phyloP scores from a whole-genome alignment of 2,329 filamentous ascomycete species.

The Magnaporthiopsis poae region DNA sequence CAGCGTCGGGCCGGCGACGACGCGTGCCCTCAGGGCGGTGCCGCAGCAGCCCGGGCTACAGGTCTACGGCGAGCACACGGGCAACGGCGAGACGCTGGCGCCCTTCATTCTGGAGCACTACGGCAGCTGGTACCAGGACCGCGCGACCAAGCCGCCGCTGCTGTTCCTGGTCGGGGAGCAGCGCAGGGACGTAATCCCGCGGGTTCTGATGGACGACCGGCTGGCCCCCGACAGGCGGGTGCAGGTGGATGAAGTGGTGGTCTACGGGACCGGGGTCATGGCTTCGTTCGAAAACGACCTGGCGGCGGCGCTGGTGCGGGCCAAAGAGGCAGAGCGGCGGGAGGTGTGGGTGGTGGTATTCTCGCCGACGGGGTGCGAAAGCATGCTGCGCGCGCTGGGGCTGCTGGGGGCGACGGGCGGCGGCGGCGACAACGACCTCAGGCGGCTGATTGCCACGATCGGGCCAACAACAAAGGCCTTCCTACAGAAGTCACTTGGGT shows the following conservation, averaged over 20 bases:
- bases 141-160: conserved; percentile 47
- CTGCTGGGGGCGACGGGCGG: conserved; percentile 33
- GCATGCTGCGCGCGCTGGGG: conserved; percentile 45
- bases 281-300: conserved; percentile 66
- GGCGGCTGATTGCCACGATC: conserved; percentile 70
- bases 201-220: conserved; percentile 53
- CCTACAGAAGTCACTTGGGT: conserved; percentile 53
- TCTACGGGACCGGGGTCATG: conserved; percentile 82
- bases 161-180: conserved; percentile 88
- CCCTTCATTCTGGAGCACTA: conserved; percentile 73
- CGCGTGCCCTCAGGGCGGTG: conserved; percentile 57
- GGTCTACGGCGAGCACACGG: conserved; percentile 70
- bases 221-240: conserved; percentile 46
- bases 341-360: conserved; percentile 68
- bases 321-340: conserved; percentile 27
- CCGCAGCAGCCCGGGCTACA: conserved; percentile 40
- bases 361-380: conserved; percentile 55
- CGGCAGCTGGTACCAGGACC: conserved; percentile 36
- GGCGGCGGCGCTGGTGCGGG: conserved; percentile 30
- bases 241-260: conserved; percentile 64
- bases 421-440: conserved; percentile 14
- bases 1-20: conserved; percentile 72
- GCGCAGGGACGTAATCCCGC: conserved; percentile 80
- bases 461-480: conserved; percentile 83
- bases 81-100: conserved; percentile 73